Base-by-base conservation (phyloP, 108 stramenopile genomes). In the Cyclotella distinguenda region DNA sequence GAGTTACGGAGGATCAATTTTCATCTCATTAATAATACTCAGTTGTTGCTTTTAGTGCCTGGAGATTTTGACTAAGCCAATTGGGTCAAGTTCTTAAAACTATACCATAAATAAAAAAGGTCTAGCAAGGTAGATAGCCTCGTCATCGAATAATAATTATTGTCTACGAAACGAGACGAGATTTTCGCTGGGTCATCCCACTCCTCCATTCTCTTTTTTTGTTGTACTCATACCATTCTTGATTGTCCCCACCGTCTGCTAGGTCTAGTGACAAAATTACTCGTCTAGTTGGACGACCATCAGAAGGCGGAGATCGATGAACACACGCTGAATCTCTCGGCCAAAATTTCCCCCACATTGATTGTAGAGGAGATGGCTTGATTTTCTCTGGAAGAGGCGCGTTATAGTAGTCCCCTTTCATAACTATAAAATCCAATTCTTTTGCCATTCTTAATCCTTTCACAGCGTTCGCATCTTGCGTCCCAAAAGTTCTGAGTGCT, bases 1-100 rank as follows among this genome's bases (percentile, higher is more conserved):
- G 91, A 33, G 91, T 91, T 21, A 96, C 95, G 10, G 95, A 96
- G 70, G 74, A 86, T 44, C 95, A 96, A 62, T 96, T 95, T 47
- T 70, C 72, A 48, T 68, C 60, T 39, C 73, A 74, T 68, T 74
- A 21, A 19, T 2, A 18, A 48, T 8, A 1, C 4, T 27, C 2
- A 28, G 15, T 52, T 6, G 27, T 25, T 42, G 40, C 40, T 42
- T 42, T 42, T 5, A 4, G 2, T 2, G 1, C 2, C 1, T 42
- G 40, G n/a, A n/a, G n/a, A n/a, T n/a, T n/a, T n/a, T n/a, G n/a
- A n/a, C n/a, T n/a, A n/a, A n/a, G n/a, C n/a, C n/a, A n/a, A n/a
- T n/a, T n/a, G n/a, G n/a, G n/a, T n/a, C n/a, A n/a, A n/a, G n/a
- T n/a, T n/a, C n/a, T n/a, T n/a, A n/a, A n/a, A n/a, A n/a, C n/a